Conservation (phyloP, 192 early-diverging fungal genomes). For the Blastocladiella britannica region DNA sequence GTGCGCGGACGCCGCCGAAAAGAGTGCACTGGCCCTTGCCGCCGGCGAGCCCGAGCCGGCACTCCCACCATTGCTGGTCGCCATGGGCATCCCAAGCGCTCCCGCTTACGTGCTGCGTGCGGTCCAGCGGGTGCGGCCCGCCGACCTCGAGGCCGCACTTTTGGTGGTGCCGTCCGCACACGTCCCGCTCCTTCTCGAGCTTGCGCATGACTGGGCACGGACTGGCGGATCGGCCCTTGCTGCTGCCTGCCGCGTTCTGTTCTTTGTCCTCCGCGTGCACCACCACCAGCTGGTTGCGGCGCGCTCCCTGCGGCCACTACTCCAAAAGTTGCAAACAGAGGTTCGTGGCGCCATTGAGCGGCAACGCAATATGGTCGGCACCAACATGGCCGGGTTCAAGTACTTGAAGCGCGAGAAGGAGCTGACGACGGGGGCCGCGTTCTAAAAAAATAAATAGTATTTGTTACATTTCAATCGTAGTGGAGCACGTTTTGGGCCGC, state of each 20-base stretch:
- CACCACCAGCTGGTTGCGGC: conserved; percentile 76
- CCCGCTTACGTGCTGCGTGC: conserved; percentile 64
- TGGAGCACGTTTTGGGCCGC: no score
- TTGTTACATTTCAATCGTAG: no score
- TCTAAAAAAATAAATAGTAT: no score
- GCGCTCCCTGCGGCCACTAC: conserved; percentile 47
- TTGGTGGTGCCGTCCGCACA: conserved; percentile 70
- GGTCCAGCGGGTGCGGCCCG: conserved; percentile 54
- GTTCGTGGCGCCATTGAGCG: conserved; percentile 36
- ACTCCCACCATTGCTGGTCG: conserved; percentile 44
- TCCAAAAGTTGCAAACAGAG: conserved; percentile 47
- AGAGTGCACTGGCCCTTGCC: conserved; percentile 8
- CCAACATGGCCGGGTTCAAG: conserved; percentile 64
- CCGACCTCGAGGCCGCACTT: conserved; percentile 74
- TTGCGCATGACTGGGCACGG: conserved; percentile 56
- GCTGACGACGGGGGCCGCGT: conserved; percentile 42
- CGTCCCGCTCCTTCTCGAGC: conserved; percentile 52
- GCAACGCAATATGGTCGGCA: conserved; percentile 72
- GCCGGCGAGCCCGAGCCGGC: conserved; percentile 8
- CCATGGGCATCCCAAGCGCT: conserved; percentile 34
- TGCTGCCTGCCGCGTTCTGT: conserved; percentile 61
- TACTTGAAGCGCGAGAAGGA: conserved; percentile 60
- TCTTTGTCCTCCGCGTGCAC: conserved; percentile 66
- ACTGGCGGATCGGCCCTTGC: conserved; percentile 59
- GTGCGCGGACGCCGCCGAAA: conserved; percentile 54